phyloP scores from a whole-genome alignment of 2,329 filamentous ascomycete genomes.

The Zymoseptoria brevis region DNA sequence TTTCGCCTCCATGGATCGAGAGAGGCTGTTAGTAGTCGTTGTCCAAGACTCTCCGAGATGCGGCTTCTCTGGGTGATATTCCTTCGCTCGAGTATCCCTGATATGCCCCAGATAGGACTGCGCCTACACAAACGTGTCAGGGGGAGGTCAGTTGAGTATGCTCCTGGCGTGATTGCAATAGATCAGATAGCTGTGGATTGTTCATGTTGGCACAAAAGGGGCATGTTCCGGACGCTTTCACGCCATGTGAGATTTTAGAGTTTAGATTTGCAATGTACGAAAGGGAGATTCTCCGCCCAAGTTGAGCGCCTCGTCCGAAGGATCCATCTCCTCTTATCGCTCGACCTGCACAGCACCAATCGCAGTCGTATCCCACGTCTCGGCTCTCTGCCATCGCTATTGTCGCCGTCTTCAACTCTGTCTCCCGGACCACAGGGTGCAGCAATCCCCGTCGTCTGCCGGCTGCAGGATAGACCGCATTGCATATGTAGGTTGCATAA shows the following conservation, averaged over 20 bases:
- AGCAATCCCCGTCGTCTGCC: neutral
- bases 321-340: neutral
- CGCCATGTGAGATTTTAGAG: neutral
- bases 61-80: neutral
- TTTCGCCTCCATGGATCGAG: no score
- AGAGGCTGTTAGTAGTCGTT: neutral
- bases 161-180: neutral
- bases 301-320: neutral
- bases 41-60: neutral
- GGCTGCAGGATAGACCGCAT: neutral
- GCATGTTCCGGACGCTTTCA: no score
- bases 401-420: neutral
- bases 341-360: neutral
- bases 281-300: no score
- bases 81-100: neutral
- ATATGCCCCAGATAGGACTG: neutral
- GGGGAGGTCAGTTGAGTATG: neutral
- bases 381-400: neutral
- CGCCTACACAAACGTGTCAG: neutral
- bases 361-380: neutral
- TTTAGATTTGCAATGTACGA: neutral
- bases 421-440: neutral
- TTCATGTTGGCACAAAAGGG: no score
- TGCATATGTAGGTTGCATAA: neutral
- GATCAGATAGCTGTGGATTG: no score